These are phyloP conservation scores for Boletus sp. DNA, from an alignment of 768 basidiomycete species.

Conservation along the genomic window DNA sequence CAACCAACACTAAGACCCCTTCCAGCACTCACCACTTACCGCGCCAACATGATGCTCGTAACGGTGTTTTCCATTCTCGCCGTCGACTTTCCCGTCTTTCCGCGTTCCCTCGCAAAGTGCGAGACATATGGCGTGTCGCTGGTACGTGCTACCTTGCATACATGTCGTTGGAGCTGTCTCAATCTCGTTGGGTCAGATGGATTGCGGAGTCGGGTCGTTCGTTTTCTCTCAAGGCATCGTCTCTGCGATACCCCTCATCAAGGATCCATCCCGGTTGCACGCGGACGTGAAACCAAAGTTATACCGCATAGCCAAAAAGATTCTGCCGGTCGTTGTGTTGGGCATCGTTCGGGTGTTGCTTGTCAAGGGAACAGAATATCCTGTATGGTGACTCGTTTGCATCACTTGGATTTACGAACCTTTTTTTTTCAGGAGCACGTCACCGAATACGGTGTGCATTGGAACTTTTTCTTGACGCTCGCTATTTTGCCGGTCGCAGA, in stretches of 20 bases:
- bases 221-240: constrained; percentile 95
- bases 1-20: constrained; percentile 40
- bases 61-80: constrained; percentile 90
- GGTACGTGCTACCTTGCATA: constrained; percentile 44
- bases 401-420: background rate
- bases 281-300: constrained; percentile 53
- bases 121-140: constrained; percentile 95
- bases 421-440: constrained; percentile 73
- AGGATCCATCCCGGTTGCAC: constrained; percentile 53
- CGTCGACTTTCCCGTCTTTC: constrained; percentile 94
- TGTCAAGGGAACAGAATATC: constrained; percentile 93
- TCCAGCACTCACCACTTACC: constrained; percentile 80
- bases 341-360: constrained; percentile 77
- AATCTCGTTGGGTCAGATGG: constrained; percentile 66
- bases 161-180: background rate
- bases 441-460: constrained; percentile 94
- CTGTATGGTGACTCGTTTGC: constrained; percentile 50
- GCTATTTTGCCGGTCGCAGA: constrained; percentile 76
- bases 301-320: constrained; percentile 49
- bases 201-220: constrained; percentile 94
- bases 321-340: constrained; percentile 63
- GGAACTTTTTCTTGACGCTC: constrained; percentile 98
- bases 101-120: constrained; percentile 84
- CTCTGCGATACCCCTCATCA: constrained; percentile 80
- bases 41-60: constrained; percentile 95